Evolutionary conservation across 345 rosid species (phyloP), one percentile per base, ranked within the genome.

Genomic region (Corchorus olitorius): DNA sequence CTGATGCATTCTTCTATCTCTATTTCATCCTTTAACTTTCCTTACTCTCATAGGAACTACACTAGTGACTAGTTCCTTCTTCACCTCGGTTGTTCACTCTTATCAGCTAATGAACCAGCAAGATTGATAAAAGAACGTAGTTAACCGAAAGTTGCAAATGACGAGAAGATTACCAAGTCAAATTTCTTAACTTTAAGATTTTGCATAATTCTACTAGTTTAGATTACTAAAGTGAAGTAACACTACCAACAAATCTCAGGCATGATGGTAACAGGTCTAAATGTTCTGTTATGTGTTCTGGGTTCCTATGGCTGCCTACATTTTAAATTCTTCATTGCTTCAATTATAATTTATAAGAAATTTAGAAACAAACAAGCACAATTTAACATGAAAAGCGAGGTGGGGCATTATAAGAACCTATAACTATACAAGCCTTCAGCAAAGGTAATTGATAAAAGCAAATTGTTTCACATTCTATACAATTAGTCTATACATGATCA

Each of bases 391-490:
- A 64, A 37, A 34, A 50, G 10, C 16, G 5, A 34, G 2, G 14
- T 8, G 2, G 0, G n/a, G 27, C 50, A 15, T 65, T 39, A 27
- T 16, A 43, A n/a, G 43, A 43, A 43, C 27, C 33, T 15, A 60
- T 60, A 60, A 60, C 17, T 3, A 58, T 27, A 6, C 71, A 67
- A 46, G 55, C n/a, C 46, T 67, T 12, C 22, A 46, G 50, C 35
- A 11, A 16, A 22, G 6, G n/a, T 9, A 43, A 70, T 54, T 53
- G 4, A 22, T 12, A 8, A n/a, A 2, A n/a, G 14, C 11, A 20
- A 34, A 27, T 70, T 33, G 50, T 27, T 68, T 10, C 39, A 43
- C 64, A 58, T 43, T 73, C 41, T 59, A 72, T 59, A 72, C 66
- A 41, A 58, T 12, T 12, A 58, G 17, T 72, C 65, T 72, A 72